A percentile compares a stretch with the other conserved stretches of the same genome.
Evolutionary conservation across 179 eudicot genomes (phyloP).

Genomic region (Dionaea muscipula): DNA sequence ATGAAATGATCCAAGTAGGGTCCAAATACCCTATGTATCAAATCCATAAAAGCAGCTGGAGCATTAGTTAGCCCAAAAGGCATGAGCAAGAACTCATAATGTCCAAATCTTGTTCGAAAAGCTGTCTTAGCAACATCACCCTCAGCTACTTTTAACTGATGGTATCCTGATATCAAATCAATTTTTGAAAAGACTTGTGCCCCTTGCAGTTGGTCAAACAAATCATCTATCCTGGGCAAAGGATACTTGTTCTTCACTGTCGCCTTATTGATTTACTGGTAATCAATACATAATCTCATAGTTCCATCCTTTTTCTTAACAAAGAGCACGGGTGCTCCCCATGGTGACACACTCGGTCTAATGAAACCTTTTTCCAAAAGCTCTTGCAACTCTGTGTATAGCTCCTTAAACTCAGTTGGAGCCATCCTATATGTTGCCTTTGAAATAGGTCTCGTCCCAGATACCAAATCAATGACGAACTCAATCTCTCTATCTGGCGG

Average conservation of each 20-base stretch:
- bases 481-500: background rate
- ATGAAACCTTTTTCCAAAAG: background rate
- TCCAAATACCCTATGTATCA: background rate
- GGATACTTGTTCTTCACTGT: background rate
- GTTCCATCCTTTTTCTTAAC: background rate
- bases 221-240: background rate
- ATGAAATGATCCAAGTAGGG: background rate
- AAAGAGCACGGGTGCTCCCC: background rate
- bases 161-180: background rate
- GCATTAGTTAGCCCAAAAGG: background rate
- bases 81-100: background rate
- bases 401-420: no score
- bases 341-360: background rate
- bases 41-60: background rate
- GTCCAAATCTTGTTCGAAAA: background rate
- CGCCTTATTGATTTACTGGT: background rate
- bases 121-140: background rate
- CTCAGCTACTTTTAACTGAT: background rate
- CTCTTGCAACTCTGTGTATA: background rate
- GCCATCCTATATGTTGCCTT: background rate
- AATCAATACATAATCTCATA: background rate
- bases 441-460: background rate
- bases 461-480: background rate
- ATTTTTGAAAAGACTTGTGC: background rate
- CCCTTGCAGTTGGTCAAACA: background rate